phyloP scores from a whole-genome alignment of 2,329 filamentous ascomycete species.

The Pezicula radicicola region DNA sequence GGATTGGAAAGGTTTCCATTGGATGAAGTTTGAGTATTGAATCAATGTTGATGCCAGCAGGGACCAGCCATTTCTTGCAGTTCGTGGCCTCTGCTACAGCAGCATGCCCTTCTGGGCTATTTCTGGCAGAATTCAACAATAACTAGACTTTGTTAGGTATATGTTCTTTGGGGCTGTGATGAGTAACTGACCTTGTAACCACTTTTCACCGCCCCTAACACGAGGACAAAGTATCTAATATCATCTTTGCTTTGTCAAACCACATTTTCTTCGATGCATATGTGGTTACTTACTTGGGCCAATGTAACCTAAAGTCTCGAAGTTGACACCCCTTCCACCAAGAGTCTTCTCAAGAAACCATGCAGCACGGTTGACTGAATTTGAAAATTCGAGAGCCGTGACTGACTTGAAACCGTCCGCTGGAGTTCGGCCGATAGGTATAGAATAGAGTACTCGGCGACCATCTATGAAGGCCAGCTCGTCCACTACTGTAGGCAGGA shows the following conservation, averaged over 20 bases:
- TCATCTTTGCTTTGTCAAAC: background rate
- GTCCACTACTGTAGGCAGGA: too few species aligned
- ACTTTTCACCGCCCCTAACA: slow-evolving; percentile 27
- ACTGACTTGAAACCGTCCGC: slow-evolving; percentile 6
- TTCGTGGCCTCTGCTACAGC: slow-evolving; percentile 27
- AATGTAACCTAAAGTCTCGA: slow-evolving; percentile 39
- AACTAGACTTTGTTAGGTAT: slow-evolving; percentile 18
- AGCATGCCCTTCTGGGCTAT: slow-evolving; percentile 27
- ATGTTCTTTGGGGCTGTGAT: background rate
- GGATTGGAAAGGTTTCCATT: slow-evolving; percentile 11
- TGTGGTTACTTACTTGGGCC: slow-evolving; percentile 29
- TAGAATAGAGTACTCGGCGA: slow-evolving; percentile 17
- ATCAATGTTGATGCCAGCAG: slow-evolving; percentile 2
- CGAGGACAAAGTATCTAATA: slow-evolving; percentile 3
- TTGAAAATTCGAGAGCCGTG: slow-evolving; percentile 8
- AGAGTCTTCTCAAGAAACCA: slow-evolving; percentile 11
- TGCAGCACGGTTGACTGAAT: slow-evolving; percentile 12
- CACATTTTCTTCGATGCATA: background rate
- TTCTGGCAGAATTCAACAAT: slow-evolving; percentile 31
- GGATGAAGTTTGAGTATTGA: background rate
- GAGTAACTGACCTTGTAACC: slow-evolving; percentile 26
- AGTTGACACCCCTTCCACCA: slow-evolving; percentile 19
- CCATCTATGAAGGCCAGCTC: too few species aligned
- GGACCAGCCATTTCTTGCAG: slow-evolving; percentile 16
- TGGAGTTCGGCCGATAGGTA: slow-evolving; percentile 3